Conservation (phyloP, 129 eudicot species). For the Lonicera japonica region DNA sequence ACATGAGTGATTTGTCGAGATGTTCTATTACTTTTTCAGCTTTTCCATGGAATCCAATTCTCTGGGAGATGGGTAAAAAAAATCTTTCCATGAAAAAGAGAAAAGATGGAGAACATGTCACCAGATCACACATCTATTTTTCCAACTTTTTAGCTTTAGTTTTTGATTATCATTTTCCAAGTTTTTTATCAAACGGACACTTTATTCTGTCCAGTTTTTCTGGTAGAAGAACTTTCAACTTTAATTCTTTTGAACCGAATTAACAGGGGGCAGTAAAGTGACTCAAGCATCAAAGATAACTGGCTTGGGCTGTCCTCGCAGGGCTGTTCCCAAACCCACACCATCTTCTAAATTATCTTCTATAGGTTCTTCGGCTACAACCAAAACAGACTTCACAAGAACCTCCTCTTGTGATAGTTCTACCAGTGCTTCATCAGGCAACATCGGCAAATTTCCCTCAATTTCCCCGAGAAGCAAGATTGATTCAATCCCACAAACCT, state of each 20-base stretch:
- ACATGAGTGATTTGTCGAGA: too few species aligned
- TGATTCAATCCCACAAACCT: conserved; percentile 31
- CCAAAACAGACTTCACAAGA: conserved; percentile 26
- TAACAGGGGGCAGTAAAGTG: conserved; percentile 40
- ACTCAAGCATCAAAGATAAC: conserved; percentile 38
- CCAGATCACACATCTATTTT: too few species aligned
- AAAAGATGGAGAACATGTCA: too few species aligned
- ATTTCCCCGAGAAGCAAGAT: conserved; percentile 38
- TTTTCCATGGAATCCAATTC: too few species aligned
- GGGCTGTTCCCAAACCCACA: conserved; percentile 52
- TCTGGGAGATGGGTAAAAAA: too few species aligned
- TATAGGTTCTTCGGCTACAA: conserved; percentile 28
- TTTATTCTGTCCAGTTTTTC: too few species aligned
- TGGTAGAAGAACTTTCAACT: not conserved
- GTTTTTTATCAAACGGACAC: too few species aligned
- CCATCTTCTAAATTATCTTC: conserved; percentile 23
- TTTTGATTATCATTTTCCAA: too few species aligned
- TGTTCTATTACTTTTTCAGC: too few species aligned
- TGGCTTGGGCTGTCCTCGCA: conserved; percentile 39
- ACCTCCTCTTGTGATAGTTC: conserved; percentile 52
- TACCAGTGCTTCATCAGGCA: conserved; percentile 35
- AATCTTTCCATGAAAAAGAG: too few species aligned
- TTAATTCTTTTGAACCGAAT: not conserved
- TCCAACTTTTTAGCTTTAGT: too few species aligned
- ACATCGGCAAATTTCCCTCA: conserved; percentile 24